Base-by-base conservation (phyloP, 192 early-diverging fungal genomes). In the Cetraspora pellucida region DNA sequence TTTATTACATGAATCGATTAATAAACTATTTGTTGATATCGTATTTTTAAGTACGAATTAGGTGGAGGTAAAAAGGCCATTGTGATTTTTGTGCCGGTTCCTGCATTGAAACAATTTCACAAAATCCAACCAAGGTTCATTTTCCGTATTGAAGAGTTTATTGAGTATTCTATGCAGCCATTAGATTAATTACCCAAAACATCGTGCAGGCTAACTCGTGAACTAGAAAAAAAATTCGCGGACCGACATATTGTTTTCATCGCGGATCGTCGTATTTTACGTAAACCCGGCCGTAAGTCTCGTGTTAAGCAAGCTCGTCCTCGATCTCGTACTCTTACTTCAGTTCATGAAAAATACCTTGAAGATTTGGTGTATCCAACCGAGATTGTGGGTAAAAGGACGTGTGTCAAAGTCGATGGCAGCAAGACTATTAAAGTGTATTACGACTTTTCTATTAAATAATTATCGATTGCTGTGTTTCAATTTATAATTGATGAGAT, bases 151-250 rank as follows among this genome's bases (percentile, higher is more conserved):
- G 21, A 68, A n/a, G 23, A 44, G 19, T 14, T 66, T 30, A 14
- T 13, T 72, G 31, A 43, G 4, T 14, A 28, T 37, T 10, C n/a
- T 66, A 28, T 55, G 37, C 57, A 17, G 28, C 10, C 10, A 47
- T 23, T 50, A 6, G 44, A 52, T 69, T 9, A 30, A 30, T 28
- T 28, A 28, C 23, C 30, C 60, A 37, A 14, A 63, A 21, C 19
- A 27, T 25, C 49, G 17, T 60, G 9, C 19, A 89, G 93, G 82
- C 92, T 99, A 69, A 95, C 95, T 81, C 95, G 97, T 84, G 97
- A 99, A 90, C 90, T 99, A 81, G 97, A 99, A 91, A 99, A 99
- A 95, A 99, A 99, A 93, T 97, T 99, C 92, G 95, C 94, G 81
- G 97, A 99, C 89, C 93, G 96, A 78, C 97, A 99, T 88, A 93